Conservation (phyloP, 108 stramenopile species). For the Cyclotella atomus region DNA sequence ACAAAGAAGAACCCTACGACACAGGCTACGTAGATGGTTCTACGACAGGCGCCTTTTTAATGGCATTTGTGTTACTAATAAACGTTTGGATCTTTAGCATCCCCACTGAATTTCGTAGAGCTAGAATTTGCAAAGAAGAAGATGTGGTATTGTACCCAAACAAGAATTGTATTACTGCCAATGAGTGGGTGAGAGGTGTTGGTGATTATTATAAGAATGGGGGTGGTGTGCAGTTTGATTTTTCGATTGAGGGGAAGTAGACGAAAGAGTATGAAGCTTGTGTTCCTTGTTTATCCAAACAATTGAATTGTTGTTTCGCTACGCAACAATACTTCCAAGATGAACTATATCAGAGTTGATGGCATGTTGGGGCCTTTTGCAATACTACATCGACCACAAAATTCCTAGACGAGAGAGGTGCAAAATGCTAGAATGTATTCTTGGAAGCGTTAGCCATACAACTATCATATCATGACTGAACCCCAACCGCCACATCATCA, state of each 20-base stretch:
- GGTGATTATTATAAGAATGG: slow-evolving; percentile 56
- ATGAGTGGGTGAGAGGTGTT: slow-evolving; percentile 47
- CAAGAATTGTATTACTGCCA: slow-evolving; percentile 54
- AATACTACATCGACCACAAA: too few species aligned
- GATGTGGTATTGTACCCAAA: slow-evolving; percentile 43
- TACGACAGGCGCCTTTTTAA: slow-evolving; percentile 17
- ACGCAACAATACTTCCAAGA: not conserved
- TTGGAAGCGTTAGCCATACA: not conserved
- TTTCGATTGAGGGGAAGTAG: slow-evolving; percentile 35
- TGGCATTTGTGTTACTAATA: slow-evolving; percentile 28
- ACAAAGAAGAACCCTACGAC: slow-evolving; percentile 26
- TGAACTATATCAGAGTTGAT: too few species aligned
- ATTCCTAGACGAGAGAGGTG: not conserved
- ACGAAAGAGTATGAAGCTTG: not conserved
- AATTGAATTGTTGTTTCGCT: not conserved
- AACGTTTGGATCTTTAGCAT: slow-evolving; percentile 58
- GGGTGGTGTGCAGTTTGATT: slow-evolving; percentile 53
- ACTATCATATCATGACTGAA: not conserved
- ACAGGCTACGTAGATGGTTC: slow-evolving; percentile 31
- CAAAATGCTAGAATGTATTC: not conserved
- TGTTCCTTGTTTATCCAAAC: not conserved
- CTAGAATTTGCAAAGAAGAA: slow-evolving; percentile 50
- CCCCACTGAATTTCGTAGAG: slow-evolving; percentile 57
- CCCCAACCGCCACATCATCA: not conserved
- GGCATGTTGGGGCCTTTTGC: too few species aligned